Base-by-base conservation (phyloP, 2,329 filamentous ascomycete species). In the Neonectria coccinea region DNA sequence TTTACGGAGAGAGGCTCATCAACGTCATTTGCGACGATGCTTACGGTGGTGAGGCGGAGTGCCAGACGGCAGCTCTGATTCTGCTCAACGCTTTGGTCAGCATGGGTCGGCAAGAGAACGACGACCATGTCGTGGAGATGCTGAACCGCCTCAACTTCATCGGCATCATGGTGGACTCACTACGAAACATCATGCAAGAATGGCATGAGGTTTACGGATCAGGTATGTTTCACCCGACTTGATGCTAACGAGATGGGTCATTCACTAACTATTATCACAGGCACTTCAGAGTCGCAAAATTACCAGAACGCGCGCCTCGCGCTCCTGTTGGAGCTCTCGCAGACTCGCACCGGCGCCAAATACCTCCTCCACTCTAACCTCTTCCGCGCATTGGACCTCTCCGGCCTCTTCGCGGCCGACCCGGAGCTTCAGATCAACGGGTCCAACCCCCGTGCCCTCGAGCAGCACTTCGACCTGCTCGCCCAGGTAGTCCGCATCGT, bases 21-120 rank as follows among this genome's bases (percentile, higher is more conserved):
- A 93, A 95, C 71, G 89, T 93, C 27, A 85, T 97, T 47, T 97
- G 94, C 75, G 96, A 99, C 74, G 96, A 99, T 80, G 94, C 94
- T 20, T 95, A 94, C 77, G 90, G 91, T 64, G 93, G 94, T 42
- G 91, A 95, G 74, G 87, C 92, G 41, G 87, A 86, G 12, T 97
- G 93, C 77, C 92, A 97, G 75, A 89, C 97, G 4, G 91, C 95
- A 1, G 94, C 96, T 11, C 83, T 98, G 47, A 86, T 97, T 41
- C 84, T 98, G n/a, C 84, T 99, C 36, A 90, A 92, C 58, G 88
- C 91, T 1, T 80, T 98, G 14, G 89, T 97, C 33, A 87, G 89
- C 47, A 82, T 97, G 56, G 91, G 91, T 50, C 89, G 88, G 58
- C 85, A 88, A 39, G 91, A 95, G 73, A 85, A 89, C 54, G 92